A percentile compares a stretch with the other conserved stretches of the same genome.
Evolutionary conservation across 1,284 basidiomycete genomes (phyloP).

Genomic region (Sanghuangporus weigelae): DNA sequence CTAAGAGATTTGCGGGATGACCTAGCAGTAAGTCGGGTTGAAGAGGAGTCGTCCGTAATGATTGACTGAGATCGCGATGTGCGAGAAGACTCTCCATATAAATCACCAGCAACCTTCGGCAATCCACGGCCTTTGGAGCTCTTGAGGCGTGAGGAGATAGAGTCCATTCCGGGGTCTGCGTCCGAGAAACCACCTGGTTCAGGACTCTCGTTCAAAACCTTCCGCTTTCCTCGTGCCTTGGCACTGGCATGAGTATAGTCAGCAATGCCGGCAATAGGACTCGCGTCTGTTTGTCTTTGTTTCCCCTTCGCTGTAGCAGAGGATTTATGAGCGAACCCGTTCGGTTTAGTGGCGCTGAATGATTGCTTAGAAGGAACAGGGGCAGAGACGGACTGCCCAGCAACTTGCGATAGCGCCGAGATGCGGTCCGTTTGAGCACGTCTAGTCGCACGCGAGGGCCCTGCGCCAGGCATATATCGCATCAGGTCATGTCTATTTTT

Average conservation of each 20-base stretch:
- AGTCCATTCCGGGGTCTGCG: not conserved
- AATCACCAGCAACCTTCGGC: not conserved
- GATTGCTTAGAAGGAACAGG: slow-evolving; percentile 17
- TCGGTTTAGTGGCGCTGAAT: slow-evolving; percentile 23
- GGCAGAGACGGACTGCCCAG: slow-evolving; percentile 9
- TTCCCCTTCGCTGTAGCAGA: slow-evolving; percentile 29
- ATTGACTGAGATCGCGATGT: not conserved
- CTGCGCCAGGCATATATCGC: slow-evolving; percentile 39
- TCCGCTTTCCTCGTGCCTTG: slow-evolving; percentile 1
- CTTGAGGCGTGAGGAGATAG: not conserved
- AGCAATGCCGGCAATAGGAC: not conserved
- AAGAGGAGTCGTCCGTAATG: not conserved
- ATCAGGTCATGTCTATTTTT: slow-evolving; percentile 61
- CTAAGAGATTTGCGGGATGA: not conserved
- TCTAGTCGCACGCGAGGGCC: slow-evolving; percentile 58
- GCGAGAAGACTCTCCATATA: not conserved
- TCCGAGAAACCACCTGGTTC: not conserved
- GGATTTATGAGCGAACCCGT: slow-evolving; percentile 19
- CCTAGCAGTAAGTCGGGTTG: not conserved
- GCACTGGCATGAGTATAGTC: not conserved
- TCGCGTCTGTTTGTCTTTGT: slow-evolving; percentile 23
- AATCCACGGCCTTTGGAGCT: not conserved
- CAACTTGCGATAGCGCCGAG: slow-evolving; percentile 30
- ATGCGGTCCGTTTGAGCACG: slow-evolving; percentile 51
- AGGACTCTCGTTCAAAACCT: not conserved